Percentiles rank a stretch among this genome's conserved stretches.
Conservation (phyloP, 2,329 filamentous ascomycete species). For the Clonostachys byssicola region DNA sequence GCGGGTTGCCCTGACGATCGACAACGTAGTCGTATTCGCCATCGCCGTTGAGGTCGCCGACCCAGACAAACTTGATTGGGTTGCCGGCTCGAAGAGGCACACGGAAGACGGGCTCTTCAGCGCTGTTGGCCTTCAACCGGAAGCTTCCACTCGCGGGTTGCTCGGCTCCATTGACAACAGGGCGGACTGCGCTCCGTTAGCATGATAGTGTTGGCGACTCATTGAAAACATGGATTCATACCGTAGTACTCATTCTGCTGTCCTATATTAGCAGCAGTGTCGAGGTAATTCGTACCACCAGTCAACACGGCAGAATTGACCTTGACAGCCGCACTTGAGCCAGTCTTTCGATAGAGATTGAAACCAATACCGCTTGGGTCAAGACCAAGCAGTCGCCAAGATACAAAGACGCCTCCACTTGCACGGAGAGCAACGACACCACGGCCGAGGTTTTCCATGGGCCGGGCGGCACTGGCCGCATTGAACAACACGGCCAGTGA, state of each 20-base stretch:
- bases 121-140: background rate
- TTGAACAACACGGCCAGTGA: too few species aligned
- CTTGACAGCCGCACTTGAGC: background rate
- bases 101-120: constrained; percentile 4
- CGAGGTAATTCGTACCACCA: background rate
- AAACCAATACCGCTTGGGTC: background rate
- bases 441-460: background rate
- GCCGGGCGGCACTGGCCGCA: too few species aligned
- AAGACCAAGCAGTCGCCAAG: background rate
- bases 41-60: constrained; percentile 13
- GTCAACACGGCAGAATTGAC: background rate
- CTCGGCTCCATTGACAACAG: background rate
- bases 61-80: constrained; percentile 14
- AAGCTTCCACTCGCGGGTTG: background rate
- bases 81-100: constrained; percentile 9
- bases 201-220: too few species aligned
- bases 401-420: background rate
- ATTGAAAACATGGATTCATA: too few species aligned
- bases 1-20: constrained; percentile 7
- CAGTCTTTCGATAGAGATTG: background rate
- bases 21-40: constrained; percentile 13
- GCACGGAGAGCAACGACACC: background rate
- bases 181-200: background rate
- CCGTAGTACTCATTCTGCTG: background rate
- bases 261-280: background rate